phyloP scores from a whole-genome alignment of 2,329 filamentous ascomycete genomes.

The Pseudogymnoascus sp. region DNA sequence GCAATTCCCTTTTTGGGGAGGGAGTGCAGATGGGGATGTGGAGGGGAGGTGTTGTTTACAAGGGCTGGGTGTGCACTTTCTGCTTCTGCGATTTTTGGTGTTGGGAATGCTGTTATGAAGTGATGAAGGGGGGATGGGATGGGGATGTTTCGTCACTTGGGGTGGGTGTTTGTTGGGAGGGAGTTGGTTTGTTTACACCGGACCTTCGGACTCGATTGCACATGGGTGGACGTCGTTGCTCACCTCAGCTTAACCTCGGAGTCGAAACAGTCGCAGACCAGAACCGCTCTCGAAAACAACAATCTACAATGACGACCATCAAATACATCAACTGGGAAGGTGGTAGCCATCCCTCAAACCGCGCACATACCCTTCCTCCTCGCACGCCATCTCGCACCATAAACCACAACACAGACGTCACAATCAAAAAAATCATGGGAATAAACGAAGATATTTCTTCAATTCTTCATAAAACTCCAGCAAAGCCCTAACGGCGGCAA shows the following conservation, averaged over 20 bases:
- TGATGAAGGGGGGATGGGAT: not conserved
- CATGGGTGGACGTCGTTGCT: not conserved
- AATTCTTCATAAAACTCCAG: not conserved
- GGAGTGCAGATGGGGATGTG: not conserved
- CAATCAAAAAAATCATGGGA: not conserved
- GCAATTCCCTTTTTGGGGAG: not conserved
- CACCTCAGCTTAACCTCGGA: not conserved
- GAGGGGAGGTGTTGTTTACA: not conserved
- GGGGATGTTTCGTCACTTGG: not conserved
- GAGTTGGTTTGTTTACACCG: not conserved
- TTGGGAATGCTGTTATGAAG: not conserved
- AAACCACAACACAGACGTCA: not conserved
- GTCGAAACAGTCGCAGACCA: not conserved
- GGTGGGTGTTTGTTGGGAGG: not conserved
- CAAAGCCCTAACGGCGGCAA: not conserved
- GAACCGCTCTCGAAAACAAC: not conserved
- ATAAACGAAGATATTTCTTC: not conserved
- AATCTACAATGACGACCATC: not conserved
- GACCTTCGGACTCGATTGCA: not conserved
- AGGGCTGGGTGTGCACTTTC: not conserved
- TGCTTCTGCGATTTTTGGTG: not conserved
- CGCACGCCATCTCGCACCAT: constrained; percentile 5
- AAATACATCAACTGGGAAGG: not conserved
- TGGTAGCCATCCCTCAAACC: not conserved
- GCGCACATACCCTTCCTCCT: not conserved